Percentiles rank a stretch among this genome's conserved stretches.
Evolutionary conservation across 169 alveolate species (phyloP).

Genomic region (Cryptosporidium ubiquitum): DNA sequence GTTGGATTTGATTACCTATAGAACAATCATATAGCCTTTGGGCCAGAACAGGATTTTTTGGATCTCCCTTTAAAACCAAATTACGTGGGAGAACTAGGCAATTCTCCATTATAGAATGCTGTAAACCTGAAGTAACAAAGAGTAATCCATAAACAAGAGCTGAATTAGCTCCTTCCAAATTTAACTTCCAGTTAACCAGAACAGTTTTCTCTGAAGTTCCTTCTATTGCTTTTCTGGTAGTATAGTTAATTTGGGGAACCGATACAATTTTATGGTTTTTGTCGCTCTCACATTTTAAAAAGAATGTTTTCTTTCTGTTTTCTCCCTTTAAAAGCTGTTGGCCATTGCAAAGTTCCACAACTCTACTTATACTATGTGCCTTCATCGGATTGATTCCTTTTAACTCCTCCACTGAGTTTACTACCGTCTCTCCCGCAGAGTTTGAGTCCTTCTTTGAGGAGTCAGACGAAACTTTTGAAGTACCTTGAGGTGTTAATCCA

Average conservation of each 20-base stretch:
- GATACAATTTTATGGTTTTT: neutral
- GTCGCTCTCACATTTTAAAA: slow-evolving; percentile 47
- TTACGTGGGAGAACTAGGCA: slow-evolving; percentile 28
- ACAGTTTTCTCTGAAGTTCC: slow-evolving; percentile 20
- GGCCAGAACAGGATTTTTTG: slow-evolving; percentile 19
- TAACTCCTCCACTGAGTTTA: neutral
- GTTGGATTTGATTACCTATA: slow-evolving; percentile 2
- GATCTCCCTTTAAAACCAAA: slow-evolving; percentile 31
- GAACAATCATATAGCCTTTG: slow-evolving; percentile 46
- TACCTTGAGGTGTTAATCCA: slow-evolving; percentile 27
- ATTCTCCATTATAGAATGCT: slow-evolving; percentile 28
- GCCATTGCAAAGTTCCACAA: slow-evolving; percentile 46
- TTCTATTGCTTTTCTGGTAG: slow-evolving; percentile 5
- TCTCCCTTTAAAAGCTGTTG: slow-evolving; percentile 61
- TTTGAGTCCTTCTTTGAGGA: slow-evolving; percentile 21
- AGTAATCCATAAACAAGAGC: slow-evolving; percentile 38
- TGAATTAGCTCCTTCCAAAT: slow-evolving; percentile 64
- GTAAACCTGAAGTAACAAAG: slow-evolving; percentile 20
- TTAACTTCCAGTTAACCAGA: slow-evolving; percentile 29
- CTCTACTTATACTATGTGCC: slow-evolving; percentile 42
- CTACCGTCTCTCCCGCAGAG: neutral
- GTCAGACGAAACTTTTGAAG: slow-evolving; percentile 35
- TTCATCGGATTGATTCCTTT: slow-evolving; percentile 26
- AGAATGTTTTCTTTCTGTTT: slow-evolving; percentile 8
- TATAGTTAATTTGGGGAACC: slow-evolving; percentile 30